A percentile compares a stretch with the other conserved stretches of the same genome.
Conservation (phyloP, 176 grass and related monocot species). For the Avena atlantica region DNA sequence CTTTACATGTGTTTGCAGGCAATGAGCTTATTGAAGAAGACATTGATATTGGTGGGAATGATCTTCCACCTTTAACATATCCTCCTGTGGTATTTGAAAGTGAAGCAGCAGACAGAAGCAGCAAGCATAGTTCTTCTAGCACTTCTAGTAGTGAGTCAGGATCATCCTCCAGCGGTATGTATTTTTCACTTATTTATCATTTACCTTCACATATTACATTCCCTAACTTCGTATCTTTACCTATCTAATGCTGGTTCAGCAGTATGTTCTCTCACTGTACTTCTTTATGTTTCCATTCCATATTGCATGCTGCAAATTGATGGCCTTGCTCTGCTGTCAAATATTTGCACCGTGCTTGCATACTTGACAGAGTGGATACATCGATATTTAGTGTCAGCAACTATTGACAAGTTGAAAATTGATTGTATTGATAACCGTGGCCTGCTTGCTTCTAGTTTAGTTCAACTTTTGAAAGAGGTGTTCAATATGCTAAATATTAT, state of each 20-base stretch:
- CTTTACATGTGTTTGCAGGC: conserved; percentile 49
- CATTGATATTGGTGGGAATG: conserved; percentile 90
- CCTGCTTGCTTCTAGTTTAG: conserved; percentile 26
- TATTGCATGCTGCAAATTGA: conserved; percentile 16
- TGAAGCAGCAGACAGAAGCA: conserved; percentile 70
- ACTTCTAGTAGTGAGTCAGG: conserved; percentile 82
- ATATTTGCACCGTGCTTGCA: conserved; percentile 8
- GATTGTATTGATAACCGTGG: not conserved
- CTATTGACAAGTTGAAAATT: conserved; percentile 19
- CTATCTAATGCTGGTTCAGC: conserved; percentile 6
- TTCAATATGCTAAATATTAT: conserved; percentile 17
- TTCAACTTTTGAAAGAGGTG: conserved; percentile 18
- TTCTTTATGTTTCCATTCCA: not conserved
- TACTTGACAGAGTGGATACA: conserved; percentile 24
- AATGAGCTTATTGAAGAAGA: conserved; percentile 82
- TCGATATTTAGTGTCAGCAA: not conserved
- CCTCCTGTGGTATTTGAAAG: conserved; percentile 86
- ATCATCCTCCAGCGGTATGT: conserved; percentile 88
- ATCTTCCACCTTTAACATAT: conserved; percentile 71
- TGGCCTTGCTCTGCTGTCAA: conserved; percentile 18
- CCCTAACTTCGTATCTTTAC: not conserved
- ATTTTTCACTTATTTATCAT: conserved; percentile 16
- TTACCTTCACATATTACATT: conserved; percentile 36
- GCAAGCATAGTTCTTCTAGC: conserved; percentile 86
- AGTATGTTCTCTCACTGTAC: not conserved